These are phyloP conservation scores for Xylariales sp. DNA, from an alignment of 2,329 filamentous ascomycete genomes.

Conservation along the genomic window DNA sequence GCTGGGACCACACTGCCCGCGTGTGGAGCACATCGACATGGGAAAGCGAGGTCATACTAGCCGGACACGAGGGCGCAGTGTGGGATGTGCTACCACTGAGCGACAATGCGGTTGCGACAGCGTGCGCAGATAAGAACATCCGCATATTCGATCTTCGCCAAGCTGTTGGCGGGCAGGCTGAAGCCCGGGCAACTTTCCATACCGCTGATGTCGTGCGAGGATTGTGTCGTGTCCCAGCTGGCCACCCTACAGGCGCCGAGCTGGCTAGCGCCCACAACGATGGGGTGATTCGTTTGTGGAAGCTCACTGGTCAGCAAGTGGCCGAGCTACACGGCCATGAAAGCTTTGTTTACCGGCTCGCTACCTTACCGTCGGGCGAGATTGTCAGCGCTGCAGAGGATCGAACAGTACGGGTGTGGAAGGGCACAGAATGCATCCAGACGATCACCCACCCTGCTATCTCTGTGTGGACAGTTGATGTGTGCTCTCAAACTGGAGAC, in stretches of 20 bases:
- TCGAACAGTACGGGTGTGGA: slow-evolving; percentile 89
- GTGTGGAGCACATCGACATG: slow-evolving; percentile 85
- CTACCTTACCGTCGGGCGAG: slow-evolving; percentile 75
- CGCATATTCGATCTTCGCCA: slow-evolving; percentile 73
- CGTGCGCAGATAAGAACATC: slow-evolving; percentile 85
- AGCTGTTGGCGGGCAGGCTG: slow-evolving; percentile 49
- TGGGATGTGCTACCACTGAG: slow-evolving; percentile 91
- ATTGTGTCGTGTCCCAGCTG: slow-evolving; percentile 73
- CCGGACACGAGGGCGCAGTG: slow-evolving; percentile 72
- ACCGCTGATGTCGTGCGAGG: slow-evolving; percentile 83
- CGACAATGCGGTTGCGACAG: slow-evolving; percentile 78
- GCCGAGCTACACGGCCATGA: slow-evolving; percentile 83
- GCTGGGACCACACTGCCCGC: slow-evolving; percentile 87
- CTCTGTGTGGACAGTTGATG: slow-evolving; percentile 92
- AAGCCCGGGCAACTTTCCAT: slow-evolving; percentile 50
- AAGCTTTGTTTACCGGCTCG: slow-evolving; percentile 88
- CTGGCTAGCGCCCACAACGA: slow-evolving; percentile 96
- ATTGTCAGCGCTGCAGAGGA: slow-evolving; percentile 91
- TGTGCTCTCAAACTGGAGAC: slow-evolving; percentile 76
- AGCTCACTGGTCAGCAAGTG: slow-evolving; percentile 69
- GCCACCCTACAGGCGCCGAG: slow-evolving; percentile 78
- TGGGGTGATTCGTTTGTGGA: slow-evolving; percentile 83
- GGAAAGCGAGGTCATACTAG: slow-evolving; percentile 68
- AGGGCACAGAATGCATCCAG: slow-evolving; percentile 75
- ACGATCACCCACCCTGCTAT: slow-evolving; percentile 97